Base-by-base conservation (phyloP, 768 basidiomycete species). In the Amanita pseudoporphyria region DNA sequence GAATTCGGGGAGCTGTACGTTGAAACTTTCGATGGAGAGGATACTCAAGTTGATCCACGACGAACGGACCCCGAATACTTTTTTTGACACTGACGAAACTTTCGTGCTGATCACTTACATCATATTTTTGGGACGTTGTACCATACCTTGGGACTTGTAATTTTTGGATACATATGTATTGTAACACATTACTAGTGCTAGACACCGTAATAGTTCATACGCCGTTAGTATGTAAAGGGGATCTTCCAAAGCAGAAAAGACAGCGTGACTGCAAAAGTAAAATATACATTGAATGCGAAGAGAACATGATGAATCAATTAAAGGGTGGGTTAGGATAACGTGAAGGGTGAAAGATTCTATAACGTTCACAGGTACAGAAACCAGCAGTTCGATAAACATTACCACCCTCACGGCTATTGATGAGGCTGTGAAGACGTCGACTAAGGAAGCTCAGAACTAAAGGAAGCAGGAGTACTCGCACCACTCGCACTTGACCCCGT, bases 381-480 rank as follows among this genome's bases (percentile, higher is more conserved):
- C 26, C n/a, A 32, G 19, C 26, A 33, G n/a, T n/a, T n/a, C n/a
- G n/a, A n/a, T n/a, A n/a, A n/a, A n/a, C n/a, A n/a, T n/a, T n/a
- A n/a, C n/a, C n/a, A n/a, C n/a, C n/a, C 30, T 35, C 31, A 13
- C 18, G 19, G 30, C 14, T 48, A 37, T 14, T 38, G 45, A 47
- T 35, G 28, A 5, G 46, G 46, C 36, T 48, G 47, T 26, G 47
- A 39, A 4, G 47, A 48, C 26, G 47, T 40, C 16, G 47, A 39
- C 22, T 37, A 32, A 19, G 47, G 16, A 28, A 48, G 21, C 4
- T 48, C 47, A 16, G 47, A 47, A 24, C 12, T 36, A 39, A 47
- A 39, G 9, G 47, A 47, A 16, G 24, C 6, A 6, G 47, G 22
- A 13, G 47, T 16, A 18, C 47, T 48, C 38, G 47, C 16, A 3